Evolutionary conservation across 2,329 filamentous ascomycete species (phyloP), one percentile per base, ranked within the genome.

Genomic region (Aspergillus fischeri): DNA sequence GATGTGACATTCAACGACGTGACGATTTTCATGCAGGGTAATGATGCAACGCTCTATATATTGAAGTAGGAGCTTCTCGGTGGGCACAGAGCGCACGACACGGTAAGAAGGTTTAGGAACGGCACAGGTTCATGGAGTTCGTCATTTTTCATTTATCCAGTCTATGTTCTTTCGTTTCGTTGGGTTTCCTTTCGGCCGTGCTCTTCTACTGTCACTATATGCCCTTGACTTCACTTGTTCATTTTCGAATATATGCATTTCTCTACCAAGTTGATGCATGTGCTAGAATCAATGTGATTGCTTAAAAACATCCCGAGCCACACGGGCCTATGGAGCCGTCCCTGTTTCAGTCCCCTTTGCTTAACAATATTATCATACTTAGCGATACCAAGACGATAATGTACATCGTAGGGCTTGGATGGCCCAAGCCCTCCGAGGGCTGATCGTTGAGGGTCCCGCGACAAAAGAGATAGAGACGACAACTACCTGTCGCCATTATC

Each of bases 1-100:
- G 49, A 53, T 56, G 67, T 56, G 63, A 66, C 62, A 58, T 54
- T 59, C 72, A 62, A 73, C 67, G 71, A 73, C 62, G 66, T 71
- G 63, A 74, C 55, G 71, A 73, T 60, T 57, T 57, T 60, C 28
- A 59, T 50, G 28, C 44, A 41, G 47, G 42, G 28, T 48, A 38
- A 38, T 51, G 51, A 63, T 55, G 66, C 64, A 64, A 65, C 60
- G 60, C 65, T 62, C 50, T 38, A 59, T 54, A 45, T 53, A 54
- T 52, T 35, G 21, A 47, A 20, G 11, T 47, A 4, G 21, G 24
- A 24, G 20, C 32, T 38, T 24, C 21, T 17, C 6, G 24, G 21
- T 25, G 5, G 44, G 44, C 21, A 47, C 21, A 17, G 44, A 14
- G 21, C 21, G 24, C 11, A 47, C n/a, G 44, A 47, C 21, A 25